phyloP scores from a whole-genome alignment of 2,329 filamentous ascomycete species.

The Periconia digitata region DNA sequence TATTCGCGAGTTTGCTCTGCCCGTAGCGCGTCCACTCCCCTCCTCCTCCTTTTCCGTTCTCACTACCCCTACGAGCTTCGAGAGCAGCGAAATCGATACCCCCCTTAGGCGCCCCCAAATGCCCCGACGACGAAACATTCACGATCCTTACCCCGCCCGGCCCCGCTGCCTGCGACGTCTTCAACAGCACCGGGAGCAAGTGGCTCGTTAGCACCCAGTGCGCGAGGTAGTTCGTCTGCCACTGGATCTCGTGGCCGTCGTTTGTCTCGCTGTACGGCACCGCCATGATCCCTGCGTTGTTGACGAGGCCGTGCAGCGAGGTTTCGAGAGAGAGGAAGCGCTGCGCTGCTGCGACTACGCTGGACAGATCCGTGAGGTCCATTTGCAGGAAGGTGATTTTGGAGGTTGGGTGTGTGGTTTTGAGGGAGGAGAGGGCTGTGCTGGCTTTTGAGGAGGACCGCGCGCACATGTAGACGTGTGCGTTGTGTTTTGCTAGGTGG shows the following conservation, averaged over 20 bases:
- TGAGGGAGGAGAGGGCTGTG: slow-evolving; percentile 37
- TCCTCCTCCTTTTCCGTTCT: no score
- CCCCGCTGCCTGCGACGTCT: slow-evolving; percentile 11
- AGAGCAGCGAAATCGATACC: slow-evolving; percentile 18
- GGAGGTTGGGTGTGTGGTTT: slow-evolving; percentile 29
- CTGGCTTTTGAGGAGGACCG: slow-evolving; percentile 15
- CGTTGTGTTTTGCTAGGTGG: slow-evolving; percentile 16
- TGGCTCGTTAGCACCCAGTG: slow-evolving; percentile 47
- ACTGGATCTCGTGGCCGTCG: slow-evolving; percentile 50
- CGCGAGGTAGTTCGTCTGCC: slow-evolving; percentile 51
- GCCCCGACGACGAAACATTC: slow-evolving; percentile 14
- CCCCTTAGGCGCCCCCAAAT: slow-evolving; percentile 11
- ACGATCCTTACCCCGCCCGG: slow-evolving; percentile 29
- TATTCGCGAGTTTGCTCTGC: slow-evolving; percentile 26
- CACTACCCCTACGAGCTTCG: no score
- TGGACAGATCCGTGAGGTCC: slow-evolving; percentile 38
- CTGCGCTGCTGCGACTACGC: slow-evolving; percentile 36
- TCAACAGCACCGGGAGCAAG: slow-evolving; percentile 33
- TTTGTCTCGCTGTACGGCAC: slow-evolving; percentile 30
- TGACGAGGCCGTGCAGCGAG: slow-evolving; percentile 44
- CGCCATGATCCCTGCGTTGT: slow-evolving; percentile 45
- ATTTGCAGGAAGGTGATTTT: slow-evolving; percentile 28
- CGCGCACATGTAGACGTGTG: slow-evolving; percentile 38
- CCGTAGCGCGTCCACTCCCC: slow-evolving; percentile 19
- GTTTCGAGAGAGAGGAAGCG: slow-evolving; percentile 21